Percentiles rank a stretch among this genome's conserved stretches.
Evolutionary conservation across 2,329 filamentous ascomycete genomes (phyloP).

Genomic region (Talaromyces marneffei): DNA sequence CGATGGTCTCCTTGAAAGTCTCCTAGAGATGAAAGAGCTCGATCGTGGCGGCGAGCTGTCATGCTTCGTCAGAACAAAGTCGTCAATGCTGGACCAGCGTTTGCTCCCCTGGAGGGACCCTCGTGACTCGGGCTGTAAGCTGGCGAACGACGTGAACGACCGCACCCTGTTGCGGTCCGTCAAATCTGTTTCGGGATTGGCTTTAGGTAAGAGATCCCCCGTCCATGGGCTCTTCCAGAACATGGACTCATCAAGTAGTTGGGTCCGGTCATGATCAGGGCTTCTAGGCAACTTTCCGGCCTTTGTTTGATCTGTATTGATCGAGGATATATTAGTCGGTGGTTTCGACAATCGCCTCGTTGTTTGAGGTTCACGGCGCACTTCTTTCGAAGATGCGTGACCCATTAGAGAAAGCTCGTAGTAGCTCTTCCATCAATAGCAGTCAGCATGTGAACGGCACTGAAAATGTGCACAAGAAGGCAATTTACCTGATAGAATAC

Average conservation of each 20-base stretch:
- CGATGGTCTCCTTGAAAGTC: constrained; percentile 9
- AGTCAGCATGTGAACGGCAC: neutral
- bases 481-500: neutral
- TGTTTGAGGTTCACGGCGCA: constrained; percentile 28
- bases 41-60: constrained; percentile 10
- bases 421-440: neutral
- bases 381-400: constrained; percentile 30
- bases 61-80: constrained; percentile 5
- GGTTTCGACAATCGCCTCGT: constrained; percentile 36
- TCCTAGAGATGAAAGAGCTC: constrained; percentile 11
- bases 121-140: constrained; percentile 7
- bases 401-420: constrained; percentile 26
- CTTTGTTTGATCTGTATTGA: constrained; percentile 6
- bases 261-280: neutral
- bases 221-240: constrained; percentile 34
- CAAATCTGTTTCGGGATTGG: constrained; percentile 11
- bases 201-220: constrained; percentile 21
- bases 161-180: constrained; percentile 17
- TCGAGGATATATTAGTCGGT: constrained; percentile 22
- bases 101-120: constrained; percentile 6
- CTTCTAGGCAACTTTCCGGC: neutral
- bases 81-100: constrained; percentile 13
- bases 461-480: neutral
- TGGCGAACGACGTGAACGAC: constrained; percentile 21
- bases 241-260: constrained; percentile 15